Base-by-base conservation (phyloP, 768 basidiomycete genomes). In the Calocybe gangraenosa region DNA sequence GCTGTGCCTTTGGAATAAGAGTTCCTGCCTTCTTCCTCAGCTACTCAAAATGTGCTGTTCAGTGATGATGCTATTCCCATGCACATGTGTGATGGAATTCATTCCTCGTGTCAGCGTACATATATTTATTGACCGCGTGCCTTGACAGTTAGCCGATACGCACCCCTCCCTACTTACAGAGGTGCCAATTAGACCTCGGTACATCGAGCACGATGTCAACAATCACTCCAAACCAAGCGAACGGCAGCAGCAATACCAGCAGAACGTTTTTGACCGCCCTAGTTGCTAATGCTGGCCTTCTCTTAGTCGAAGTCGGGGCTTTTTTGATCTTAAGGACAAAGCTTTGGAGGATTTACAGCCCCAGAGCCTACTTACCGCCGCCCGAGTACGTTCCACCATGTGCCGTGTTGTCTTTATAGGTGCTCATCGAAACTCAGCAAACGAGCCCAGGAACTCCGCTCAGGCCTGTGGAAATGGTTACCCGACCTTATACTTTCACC, bases 181-280 rank as follows among this genome's bases (percentile, higher is more conserved):
- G n/a, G n/a, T n/a, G n/a, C n/a, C n/a, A n/a, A n/a, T n/a, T n/a
- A n/a, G n/a, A n/a, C 25, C 25, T 28, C 25, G 11, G 25, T 5
- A 28, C 6, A 5, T 28, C 25, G 5, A 11, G 25, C n/a, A n/a
- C n/a, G 11, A 63, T 65, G 60, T 60, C 62, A 13, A 48, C 56
- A n/a, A 59, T 65, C 43, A 49, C 58, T 37, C 53, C 66, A 13
- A 42, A 49, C 7, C 59, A 62, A 43, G 59, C 55, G 7, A 54
- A 60, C 31, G 59, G 54, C 46, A 65, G 55, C 51, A 62, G 53
- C 45, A 66, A 55, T 52, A 66, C 69, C 30, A 68, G 75, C 0
- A 61, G 69, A 37, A 71, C 78, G 2, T 88, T 87, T 58, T 37
- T 81, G 40, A 81, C 83, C 21, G 74, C 83, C 5, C 62, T 87